These are phyloP conservation scores for Colletotrichum somersetense DNA, from an alignment of 2,329 filamentous ascomycete genomes.

Conservation along the genomic window DNA sequence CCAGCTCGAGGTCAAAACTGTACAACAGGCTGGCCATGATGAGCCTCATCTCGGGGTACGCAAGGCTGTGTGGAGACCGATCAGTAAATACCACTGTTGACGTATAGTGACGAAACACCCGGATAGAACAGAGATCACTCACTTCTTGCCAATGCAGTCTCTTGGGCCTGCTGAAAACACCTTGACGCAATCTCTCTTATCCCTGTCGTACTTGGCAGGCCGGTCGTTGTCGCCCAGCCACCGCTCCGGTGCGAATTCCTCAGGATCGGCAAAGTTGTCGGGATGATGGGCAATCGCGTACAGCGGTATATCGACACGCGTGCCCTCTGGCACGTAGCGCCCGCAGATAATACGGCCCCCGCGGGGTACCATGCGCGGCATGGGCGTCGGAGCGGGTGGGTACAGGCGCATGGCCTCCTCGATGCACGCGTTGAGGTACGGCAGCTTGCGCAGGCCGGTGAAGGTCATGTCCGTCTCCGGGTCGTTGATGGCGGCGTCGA, in stretches of 20 bases:
- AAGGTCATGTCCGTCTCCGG: conserved; percentile 54
- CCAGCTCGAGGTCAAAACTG: conserved; percentile 59
- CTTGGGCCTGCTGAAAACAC: conserved; percentile 63
- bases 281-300: conserved; percentile 36
- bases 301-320: conserved; percentile 34
- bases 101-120: not conserved
- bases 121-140: conserved; percentile 43
- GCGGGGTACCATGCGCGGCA: conserved; percentile 48
- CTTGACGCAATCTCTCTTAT: conserved; percentile 49
- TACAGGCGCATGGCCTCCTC: conserved; percentile 56
- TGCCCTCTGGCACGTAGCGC: conserved; percentile 49
- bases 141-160: conserved; percentile 65
- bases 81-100: not conserved
- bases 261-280: conserved; percentile 58
- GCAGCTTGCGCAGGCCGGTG: conserved; percentile 46
- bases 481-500: conserved; percentile 43
- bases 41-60: conserved; percentile 63
- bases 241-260: conserved; percentile 61
- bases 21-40: conserved; percentile 59
- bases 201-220: conserved; percentile 17
- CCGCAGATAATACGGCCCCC: conserved; percentile 51
- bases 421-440: conserved; percentile 57
- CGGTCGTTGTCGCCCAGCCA: conserved; percentile 47
- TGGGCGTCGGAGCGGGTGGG: conserved; percentile 47
- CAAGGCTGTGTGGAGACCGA: conserved; percentile 48